Evolutionary conservation across 306 rosid genomes (phyloP).

Genomic region (Styphnolobium japonicum): DNA sequence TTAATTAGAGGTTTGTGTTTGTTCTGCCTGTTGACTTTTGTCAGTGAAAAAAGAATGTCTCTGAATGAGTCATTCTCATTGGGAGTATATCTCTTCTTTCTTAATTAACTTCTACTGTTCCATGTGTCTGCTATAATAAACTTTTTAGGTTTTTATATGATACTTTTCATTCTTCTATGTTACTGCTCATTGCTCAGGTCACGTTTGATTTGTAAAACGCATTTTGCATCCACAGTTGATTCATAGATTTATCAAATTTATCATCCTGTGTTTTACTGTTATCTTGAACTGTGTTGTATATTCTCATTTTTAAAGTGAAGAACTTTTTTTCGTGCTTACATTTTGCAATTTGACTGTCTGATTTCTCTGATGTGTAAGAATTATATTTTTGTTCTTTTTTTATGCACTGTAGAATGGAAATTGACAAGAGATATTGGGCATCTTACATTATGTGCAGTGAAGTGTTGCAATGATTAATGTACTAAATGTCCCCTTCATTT

Average conservation of each 20-base stretch:
- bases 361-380: background rate
- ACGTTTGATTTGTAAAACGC: background rate
- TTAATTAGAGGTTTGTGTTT: background rate
- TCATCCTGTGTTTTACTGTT: background rate
- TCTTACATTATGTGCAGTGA: background rate
- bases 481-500: constrained; percentile 16
- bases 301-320: background rate
- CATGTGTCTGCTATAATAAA: background rate
- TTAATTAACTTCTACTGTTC: background rate
- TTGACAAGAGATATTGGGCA: background rate
- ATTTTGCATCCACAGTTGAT: background rate
- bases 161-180: background rate
- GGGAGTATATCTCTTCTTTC: background rate
- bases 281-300: background rate
- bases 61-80: background rate
- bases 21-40: background rate
- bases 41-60: background rate
- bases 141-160: background rate
- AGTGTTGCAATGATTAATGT: background rate
- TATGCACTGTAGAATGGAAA: background rate
- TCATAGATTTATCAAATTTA: background rate
- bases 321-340: background rate
- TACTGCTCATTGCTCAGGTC: background rate
- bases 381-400: background rate
- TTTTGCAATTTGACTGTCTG: background rate